A percentile compares a stretch with the other conserved stretches of the same genome.
phyloP scores from a whole-genome alignment of 192 early-diverging fungal genomes.

The Entomortierella parvispora region DNA sequence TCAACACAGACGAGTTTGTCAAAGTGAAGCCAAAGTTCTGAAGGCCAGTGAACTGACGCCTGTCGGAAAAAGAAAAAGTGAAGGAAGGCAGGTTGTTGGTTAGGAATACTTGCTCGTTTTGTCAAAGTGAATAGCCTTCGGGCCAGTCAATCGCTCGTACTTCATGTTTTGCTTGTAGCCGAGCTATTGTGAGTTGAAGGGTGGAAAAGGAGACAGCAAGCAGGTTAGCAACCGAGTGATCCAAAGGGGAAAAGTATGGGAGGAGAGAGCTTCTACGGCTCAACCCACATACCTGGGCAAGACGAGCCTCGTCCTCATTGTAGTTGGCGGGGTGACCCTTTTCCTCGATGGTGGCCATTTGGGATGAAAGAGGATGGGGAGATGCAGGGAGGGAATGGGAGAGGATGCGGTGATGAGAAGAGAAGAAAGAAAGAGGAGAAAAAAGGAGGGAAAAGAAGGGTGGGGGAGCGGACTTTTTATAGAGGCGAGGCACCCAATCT shows the following conservation, averaged over 20 bases:
- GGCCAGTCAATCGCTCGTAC: constrained; percentile 4
- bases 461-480: background rate
- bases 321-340: constrained; percentile 30
- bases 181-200: background rate
- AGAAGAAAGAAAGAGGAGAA: background rate
- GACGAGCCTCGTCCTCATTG: constrained; percentile 34
- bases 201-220: background rate
- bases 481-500: no score
- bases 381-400: background rate
- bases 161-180: constrained; percentile 38
- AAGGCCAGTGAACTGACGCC: constrained; percentile 29
- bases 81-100: background rate
- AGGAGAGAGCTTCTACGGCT: background rate
- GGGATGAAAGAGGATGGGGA: background rate
- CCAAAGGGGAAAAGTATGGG: background rate
- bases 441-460: background rate
- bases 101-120: background rate
- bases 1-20: constrained; percentile 24
- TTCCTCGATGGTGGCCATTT: constrained; percentile 20
- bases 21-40: constrained; percentile 31
- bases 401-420: constrained; percentile 1
- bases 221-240: background rate
- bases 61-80: background rate
- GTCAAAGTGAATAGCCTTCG: background rate
- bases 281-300: constrained; percentile 9